Evolutionary conservation across 805 yeast species (phyloP).

Genomic region (Zygosaccharomyces rouxii): DNA sequence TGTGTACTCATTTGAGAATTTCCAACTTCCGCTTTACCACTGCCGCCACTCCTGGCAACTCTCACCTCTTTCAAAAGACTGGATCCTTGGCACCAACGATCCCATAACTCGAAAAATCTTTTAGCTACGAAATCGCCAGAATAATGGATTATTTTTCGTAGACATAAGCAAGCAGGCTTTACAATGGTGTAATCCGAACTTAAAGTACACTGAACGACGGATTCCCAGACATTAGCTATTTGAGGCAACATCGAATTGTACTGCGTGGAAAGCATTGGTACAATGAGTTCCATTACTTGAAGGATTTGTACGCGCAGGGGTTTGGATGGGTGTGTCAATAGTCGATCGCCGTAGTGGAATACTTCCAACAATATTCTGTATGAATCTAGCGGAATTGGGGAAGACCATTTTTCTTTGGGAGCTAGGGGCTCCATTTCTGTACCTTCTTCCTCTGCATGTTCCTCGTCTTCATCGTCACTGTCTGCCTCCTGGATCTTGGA

Average conservation of each 20-base stretch:
- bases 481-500: slow-evolving; percentile 35
- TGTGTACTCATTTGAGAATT: slow-evolving; percentile 2
- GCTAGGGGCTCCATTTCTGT: slow-evolving; percentile 21
- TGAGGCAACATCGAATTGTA: slow-evolving; percentile 31
- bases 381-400: slow-evolving; percentile 58
- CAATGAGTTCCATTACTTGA: slow-evolving; percentile 39
- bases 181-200: slow-evolving; percentile 24
- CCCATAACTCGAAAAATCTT: slow-evolving; percentile 31
- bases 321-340: slow-evolving; percentile 62
- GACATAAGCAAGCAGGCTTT: slow-evolving; percentile 23
- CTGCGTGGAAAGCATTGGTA: slow-evolving; percentile 53
- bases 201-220: slow-evolving; percentile 19
- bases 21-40: not conserved
- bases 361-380: slow-evolving; percentile 60
- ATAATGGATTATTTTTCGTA: slow-evolving; percentile 19
- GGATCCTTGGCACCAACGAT: slow-evolving; percentile 15
- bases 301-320: slow-evolving; percentile 55
- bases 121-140: slow-evolving; percentile 28
- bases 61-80: slow-evolving; percentile 14
- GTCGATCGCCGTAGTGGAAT: slow-evolving; percentile 62
- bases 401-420: slow-evolving; percentile 48
- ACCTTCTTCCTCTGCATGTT: slow-evolving; percentile 15
- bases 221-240: slow-evolving; percentile 32
- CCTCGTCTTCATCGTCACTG: slow-evolving; percentile 35
- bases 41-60: not conserved